phyloP scores from a whole-genome alignment of 148 eudicot species.

The Beta vulgaris region DNA sequence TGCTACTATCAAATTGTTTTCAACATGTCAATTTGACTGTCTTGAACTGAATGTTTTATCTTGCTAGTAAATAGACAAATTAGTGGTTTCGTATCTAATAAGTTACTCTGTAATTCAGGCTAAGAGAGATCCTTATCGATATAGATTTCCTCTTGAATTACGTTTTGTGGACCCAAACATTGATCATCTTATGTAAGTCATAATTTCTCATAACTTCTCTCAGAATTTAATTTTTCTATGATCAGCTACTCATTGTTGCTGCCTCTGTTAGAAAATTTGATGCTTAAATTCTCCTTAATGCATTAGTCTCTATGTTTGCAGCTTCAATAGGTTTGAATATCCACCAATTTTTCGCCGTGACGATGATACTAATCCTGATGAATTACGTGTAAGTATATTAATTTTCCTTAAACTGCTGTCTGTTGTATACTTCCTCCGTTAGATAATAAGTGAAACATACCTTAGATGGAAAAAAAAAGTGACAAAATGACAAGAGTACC shows the following conservation, averaged over 20 bases:
- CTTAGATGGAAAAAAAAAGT: no score
- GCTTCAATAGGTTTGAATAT: conserved; percentile 86
- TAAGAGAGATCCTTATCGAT: conserved; percentile 96
- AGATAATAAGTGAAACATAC: no score
- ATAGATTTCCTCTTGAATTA: conserved; percentile 91
- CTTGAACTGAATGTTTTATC: no score
- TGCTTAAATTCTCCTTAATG: conserved; percentile 9
- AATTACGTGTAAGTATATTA: conserved; percentile 63
- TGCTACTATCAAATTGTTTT: no score
- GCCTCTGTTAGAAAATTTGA: not conserved
- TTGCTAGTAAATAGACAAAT: not conserved
- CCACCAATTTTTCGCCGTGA: conserved; percentile 95
- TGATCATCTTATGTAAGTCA: conserved; percentile 83
- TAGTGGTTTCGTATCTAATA: conserved; percentile 16
- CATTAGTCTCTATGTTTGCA: conserved; percentile 46
- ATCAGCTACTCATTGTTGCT: conserved; percentile 10
- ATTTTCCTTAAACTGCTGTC: not conserved
- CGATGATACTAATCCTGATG: conserved; percentile 82
- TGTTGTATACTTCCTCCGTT: not conserved
- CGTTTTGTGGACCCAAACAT: conserved; percentile 96
- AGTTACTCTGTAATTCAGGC: conserved; percentile 61
- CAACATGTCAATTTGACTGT: no score
- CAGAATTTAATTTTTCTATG: not conserved
- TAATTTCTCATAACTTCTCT: conserved; percentile 6
- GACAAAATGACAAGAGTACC: no score